Conservation (phyloP, 1,139 yeast species). For the Scheffersomyces illinoinensis region DNA sequence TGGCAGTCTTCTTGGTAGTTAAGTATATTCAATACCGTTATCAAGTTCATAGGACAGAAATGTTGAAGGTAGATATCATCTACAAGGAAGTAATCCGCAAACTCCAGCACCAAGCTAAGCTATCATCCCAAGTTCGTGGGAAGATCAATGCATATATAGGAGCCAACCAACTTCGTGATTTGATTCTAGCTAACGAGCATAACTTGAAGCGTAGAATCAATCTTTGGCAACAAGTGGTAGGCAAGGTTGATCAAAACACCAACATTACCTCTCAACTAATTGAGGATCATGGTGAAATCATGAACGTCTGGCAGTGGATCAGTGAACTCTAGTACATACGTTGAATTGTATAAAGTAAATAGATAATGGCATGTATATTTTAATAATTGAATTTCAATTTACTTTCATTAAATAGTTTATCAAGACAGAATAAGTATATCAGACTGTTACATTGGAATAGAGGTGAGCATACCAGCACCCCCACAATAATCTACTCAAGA, state of each 20-base stretch:
- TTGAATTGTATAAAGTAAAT: not conserved
- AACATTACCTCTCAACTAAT: conserved; percentile 60
- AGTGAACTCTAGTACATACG: conserved; percentile 31
- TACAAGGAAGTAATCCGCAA: conserved; percentile 48
- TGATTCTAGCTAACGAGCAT: conserved; percentile 51
- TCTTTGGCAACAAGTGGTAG: conserved; percentile 66
- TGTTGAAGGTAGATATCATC: conserved; percentile 33
- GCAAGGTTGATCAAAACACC: conserved; percentile 63
- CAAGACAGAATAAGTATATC: no score
- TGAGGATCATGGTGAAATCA: conserved; percentile 83
- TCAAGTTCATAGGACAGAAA: conserved; percentile 30
- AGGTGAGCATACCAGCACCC: no score
- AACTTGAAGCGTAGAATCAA: conserved; percentile 44
- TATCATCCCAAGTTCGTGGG: conserved; percentile 38
- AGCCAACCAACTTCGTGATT: conserved; percentile 75
- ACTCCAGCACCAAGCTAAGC: conserved; percentile 40
- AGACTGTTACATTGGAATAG: no score
- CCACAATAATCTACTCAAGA: no score
- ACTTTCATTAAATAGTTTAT: no score
- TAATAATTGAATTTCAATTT: not conserved
- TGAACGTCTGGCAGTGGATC: conserved; percentile 91
- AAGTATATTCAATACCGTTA: conserved; percentile 33
- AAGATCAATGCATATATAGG: conserved; percentile 55
- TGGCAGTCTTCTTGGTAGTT: conserved; percentile 20
- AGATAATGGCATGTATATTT: not conserved